Evolutionary conservation across 2,329 filamentous ascomycete genomes (phyloP).

Genomic region (Diaporthe sp.): DNA sequence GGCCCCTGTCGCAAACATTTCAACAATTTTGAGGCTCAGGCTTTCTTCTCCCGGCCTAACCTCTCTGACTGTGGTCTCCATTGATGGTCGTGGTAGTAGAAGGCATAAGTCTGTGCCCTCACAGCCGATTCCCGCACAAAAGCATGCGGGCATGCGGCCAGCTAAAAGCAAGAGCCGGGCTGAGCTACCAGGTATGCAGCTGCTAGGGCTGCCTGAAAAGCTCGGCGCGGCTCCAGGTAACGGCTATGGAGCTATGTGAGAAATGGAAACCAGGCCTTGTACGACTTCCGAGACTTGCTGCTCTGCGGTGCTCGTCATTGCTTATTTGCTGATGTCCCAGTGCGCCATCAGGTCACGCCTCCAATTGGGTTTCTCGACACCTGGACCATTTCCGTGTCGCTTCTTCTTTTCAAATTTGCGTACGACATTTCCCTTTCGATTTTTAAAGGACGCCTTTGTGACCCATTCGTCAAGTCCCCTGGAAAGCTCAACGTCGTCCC

Average conservation of each 20-base stretch:
- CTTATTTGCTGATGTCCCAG: not conserved
- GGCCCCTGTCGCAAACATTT: not conserved
- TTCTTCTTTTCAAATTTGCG: not conserved
- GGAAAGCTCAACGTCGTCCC: not conserved
- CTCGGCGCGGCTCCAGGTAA: no score
- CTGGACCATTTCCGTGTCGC: no score
- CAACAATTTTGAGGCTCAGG: no score
- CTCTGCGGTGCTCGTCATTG: not conserved
- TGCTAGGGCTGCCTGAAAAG: no score
- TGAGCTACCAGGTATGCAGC: no score
- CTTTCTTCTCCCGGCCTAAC: not conserved
- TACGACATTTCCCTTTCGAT: accelerated
- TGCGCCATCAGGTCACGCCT: not conserved
- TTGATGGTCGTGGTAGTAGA: not conserved
- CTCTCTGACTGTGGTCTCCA: no score
- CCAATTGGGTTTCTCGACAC: not conserved
- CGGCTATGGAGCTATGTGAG: no score
- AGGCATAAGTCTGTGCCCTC: not conserved
- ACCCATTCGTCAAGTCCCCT: not conserved
- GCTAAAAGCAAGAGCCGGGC: not conserved
- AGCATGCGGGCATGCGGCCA: no score
- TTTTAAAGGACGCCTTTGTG: no score
- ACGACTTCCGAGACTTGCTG: no score
- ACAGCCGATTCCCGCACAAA: not conserved
- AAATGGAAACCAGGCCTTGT: no score